phyloP scores from a whole-genome alignment of 1,139 yeast species.

The Yarrowia galli region DNA sequence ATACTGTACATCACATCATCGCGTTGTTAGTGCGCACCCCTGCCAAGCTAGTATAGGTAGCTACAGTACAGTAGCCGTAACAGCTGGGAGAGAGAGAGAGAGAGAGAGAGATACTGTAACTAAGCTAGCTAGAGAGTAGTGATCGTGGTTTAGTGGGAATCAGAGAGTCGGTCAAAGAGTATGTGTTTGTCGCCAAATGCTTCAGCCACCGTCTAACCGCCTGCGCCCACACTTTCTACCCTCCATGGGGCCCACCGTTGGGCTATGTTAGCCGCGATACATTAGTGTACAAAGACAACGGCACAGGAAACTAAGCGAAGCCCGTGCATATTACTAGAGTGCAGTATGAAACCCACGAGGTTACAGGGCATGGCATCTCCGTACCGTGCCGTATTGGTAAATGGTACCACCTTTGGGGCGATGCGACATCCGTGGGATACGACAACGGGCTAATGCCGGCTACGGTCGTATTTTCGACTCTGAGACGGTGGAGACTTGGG shows the following conservation, averaged over 20 bases:
- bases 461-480: neutral
- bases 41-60: neutral
- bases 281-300: neutral
- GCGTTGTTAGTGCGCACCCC: slow-evolving; percentile 15
- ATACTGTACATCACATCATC: slow-evolving; percentile 5
- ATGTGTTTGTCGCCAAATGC: too few relatives aligned
- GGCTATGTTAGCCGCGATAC: neutral
- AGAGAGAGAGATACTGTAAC: neutral
- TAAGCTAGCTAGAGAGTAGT: neutral
- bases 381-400: too few relatives aligned
- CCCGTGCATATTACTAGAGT: slow-evolving; percentile 5
- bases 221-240: too few relatives aligned
- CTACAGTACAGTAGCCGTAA: neutral
- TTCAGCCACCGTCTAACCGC: too few relatives aligned
- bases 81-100: neutral
- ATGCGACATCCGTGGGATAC: neutral
- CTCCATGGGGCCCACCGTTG: too few relatives aligned
- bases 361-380: neutral
- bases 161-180: too few relatives aligned
- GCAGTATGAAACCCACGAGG: neutral
- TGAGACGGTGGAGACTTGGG: neutral
- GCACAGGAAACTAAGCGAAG: slow-evolving; percentile 15
- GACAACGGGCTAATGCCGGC: neutral
- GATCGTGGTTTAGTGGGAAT: too few relatives aligned
- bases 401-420: too few relatives aligned